A percentile compares a stretch with the other conserved stretches of the same genome.
Conservation (phyloP, 164 flowering plant genomes). For the Sextonia rubra region DNA sequence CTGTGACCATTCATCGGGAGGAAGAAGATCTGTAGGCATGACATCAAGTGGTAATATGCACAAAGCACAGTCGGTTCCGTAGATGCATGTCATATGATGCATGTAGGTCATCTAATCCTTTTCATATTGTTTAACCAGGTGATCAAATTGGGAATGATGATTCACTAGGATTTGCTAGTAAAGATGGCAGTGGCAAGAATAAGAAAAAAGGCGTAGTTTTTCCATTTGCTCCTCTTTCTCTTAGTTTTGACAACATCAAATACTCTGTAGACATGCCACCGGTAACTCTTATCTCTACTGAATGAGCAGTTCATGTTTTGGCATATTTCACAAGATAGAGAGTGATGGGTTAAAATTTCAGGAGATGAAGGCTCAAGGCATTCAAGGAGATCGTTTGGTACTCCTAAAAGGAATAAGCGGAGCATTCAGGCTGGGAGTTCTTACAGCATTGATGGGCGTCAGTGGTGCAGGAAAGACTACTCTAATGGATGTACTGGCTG, state of each 20-base stretch:
- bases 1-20: constrained; percentile 13
- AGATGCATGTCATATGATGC: too few relatives aligned
- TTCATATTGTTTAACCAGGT: too few relatives aligned
- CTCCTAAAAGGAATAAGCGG: too few relatives aligned
- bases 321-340: too few relatives aligned
- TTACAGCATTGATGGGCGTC: too few relatives aligned
- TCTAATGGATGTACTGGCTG: too few relatives aligned
- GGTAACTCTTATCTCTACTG: constrained; percentile 16
- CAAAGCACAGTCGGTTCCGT: background rate
- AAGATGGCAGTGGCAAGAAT: constrained; percentile 12
- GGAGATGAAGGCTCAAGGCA: constrained; percentile 32
- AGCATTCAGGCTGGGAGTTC: too few relatives aligned
- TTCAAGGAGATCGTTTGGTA: background rate
- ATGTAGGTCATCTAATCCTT: too few relatives aligned
- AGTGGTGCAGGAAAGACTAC: too few relatives aligned
- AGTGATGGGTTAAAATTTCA: too few relatives aligned
- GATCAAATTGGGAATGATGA: too few relatives aligned
- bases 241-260: constrained; percentile 41
- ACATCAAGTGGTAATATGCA: constrained; percentile 6
- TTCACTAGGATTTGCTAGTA: background rate
- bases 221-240: constrained; percentile 43
- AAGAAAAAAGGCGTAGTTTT: constrained; percentile 40
- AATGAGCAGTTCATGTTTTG: constrained; percentile 21
- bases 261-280: too few relatives aligned
- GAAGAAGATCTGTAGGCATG: constrained; percentile 1